Percentiles rank a stretch among this genome's conserved stretches.
Evolutionary conservation across 306 rosid genomes (phyloP).

Genomic region (Cajanus cajan): DNA sequence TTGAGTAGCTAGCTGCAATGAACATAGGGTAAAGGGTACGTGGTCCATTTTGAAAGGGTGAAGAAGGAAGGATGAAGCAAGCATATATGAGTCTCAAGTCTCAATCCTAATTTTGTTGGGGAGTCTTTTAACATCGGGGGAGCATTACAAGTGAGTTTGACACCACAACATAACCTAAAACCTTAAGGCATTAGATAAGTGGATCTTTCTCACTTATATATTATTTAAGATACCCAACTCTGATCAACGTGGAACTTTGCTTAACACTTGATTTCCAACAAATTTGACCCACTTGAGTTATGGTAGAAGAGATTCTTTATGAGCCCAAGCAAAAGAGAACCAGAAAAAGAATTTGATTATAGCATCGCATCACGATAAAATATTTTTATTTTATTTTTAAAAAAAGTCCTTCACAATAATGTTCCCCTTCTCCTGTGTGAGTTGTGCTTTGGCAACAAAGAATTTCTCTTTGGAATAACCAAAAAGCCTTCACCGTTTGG

Average conservation of each 20-base stretch:
- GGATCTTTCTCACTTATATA: too few species aligned
- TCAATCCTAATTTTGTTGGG: neutral
- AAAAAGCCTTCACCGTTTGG: conserved; percentile 17
- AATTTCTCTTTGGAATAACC: neutral
- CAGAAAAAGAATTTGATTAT: neutral
- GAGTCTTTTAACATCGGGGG: too few species aligned
- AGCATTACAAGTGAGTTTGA: too few species aligned
- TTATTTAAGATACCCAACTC: too few species aligned
- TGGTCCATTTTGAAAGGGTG: neutral
- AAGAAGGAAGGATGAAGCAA: neutral
- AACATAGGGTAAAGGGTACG: neutral
- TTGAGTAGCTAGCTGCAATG: neutral
- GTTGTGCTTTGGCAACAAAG: neutral
- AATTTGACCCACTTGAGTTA: neutral
- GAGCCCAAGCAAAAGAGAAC: neutral
- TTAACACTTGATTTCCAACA: too few species aligned
- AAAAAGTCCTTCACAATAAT: neutral
- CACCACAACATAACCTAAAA: too few species aligned
- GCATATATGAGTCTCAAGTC: neutral
- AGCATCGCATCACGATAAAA: too few species aligned
- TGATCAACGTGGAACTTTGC: too few species aligned
- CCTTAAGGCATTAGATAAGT: too few species aligned
- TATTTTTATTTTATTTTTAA: too few species aligned
- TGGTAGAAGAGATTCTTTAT: neutral
- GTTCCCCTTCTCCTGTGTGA: neutral